A percentile compares a stretch with the other conserved stretches of the same genome.
phyloP scores from a whole-genome alignment of 176 grass and related monocot genomes.

The Rhynchospora breviuscula region DNA sequence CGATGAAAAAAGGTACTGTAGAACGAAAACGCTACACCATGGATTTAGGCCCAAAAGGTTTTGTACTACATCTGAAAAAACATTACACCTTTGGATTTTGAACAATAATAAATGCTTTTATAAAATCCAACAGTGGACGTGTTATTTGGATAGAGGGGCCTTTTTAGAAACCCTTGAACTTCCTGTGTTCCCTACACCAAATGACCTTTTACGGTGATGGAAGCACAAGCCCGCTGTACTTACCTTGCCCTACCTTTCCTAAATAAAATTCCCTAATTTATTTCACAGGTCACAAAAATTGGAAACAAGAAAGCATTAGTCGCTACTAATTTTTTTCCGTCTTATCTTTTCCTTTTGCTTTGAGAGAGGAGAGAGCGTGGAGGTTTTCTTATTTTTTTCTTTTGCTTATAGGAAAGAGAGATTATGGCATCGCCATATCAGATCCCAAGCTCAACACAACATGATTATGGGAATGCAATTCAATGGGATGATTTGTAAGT shows the following conservation, averaged over 20 bases:
- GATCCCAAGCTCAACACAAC: neutral
- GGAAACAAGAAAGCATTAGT: constrained; percentile 1
- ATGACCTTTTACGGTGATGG: neutral
- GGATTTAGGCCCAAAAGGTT: neutral
- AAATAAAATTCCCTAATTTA: neutral
- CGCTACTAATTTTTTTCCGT: neutral
- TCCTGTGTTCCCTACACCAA: neutral
- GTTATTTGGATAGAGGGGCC: constrained; percentile 1
- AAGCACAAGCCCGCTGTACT: neutral
- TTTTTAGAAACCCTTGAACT: neutral
- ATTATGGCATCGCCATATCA: constrained; percentile 1
- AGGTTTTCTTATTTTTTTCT: neutral
- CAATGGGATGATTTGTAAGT: constrained; percentile 3
- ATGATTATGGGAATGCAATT: neutral
- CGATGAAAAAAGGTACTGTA: neutral
- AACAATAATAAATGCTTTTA: neutral
- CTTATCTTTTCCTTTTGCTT: neutral
- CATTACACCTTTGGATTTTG: neutral
- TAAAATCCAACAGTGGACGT: neutral
- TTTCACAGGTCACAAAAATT: neutral
- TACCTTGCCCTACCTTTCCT: constrained; percentile 6
- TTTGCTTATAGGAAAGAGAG: neutral
- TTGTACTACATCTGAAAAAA: neutral
- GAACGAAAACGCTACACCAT: neutral
- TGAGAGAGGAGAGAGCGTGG: neutral